Base-by-base conservation (phyloP, 495 filamentous ascomycete species). In the Talaromyces wortmannii region DNA sequence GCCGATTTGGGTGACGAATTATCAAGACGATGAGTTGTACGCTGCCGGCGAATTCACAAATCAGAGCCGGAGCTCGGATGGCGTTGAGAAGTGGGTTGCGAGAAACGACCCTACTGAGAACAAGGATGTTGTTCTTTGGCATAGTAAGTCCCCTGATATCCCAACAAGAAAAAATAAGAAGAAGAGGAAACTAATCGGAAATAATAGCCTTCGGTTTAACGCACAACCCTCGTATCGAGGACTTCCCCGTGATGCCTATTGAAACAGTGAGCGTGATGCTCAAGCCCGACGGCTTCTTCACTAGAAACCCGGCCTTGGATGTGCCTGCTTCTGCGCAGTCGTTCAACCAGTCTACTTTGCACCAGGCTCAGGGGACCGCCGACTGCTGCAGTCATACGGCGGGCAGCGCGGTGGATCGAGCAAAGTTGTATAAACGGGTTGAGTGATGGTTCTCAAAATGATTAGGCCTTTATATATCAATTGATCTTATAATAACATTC, bases 1-100 rank as follows among this genome's bases (percentile, higher is more conserved):
- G 58, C 83, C 87, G 47, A 67, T 97, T 33, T 97, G 92, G 75
- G 83, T 94, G 0, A 92, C 90, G 0, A 75, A 77, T 1, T 86
- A 95, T 62, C 68, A 72, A 10, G 92, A 95, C 51, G 80, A 78
- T 2, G 91, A 97, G 71, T 69, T 94, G 6, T 96, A 81, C 63
- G 79, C 91, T 0, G 84, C 85, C 5, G 92, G 92, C 0, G 72
- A 81, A 56, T 92, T 90, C 64, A 96, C 92, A 1, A 95, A 92
- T 65, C 92, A 96, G 70, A 86, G 81, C 3, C n/a, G 42, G 8
- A 83, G 80, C 5, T 88, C 85, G 0, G 68, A 71, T 10, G 73
- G 71, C 0, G 59, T 74, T 11, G 50, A 53, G 31, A 87, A 90
- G 65, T 90, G 89, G 61, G 78, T 49, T 50, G 53, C 53, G 1